phyloP scores from a whole-genome alignment of 2,329 filamentous ascomycete genomes.

The Penicillium sp. region DNA sequence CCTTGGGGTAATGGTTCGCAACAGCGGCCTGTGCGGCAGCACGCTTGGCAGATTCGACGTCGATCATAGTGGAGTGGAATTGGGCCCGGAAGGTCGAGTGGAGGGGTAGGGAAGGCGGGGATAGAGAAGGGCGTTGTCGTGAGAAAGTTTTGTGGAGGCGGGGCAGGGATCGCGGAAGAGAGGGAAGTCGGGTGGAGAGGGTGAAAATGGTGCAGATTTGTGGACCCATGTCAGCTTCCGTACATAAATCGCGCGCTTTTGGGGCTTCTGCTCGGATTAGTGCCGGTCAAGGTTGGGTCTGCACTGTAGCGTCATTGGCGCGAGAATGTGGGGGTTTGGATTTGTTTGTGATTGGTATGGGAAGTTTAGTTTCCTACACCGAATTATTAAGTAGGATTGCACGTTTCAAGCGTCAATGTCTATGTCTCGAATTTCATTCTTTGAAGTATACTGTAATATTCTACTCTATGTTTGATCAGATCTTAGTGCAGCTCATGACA shows the following conservation, averaged over 20 bases:
- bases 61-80: slow-evolving; percentile 34
- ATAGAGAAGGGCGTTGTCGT: background rate
- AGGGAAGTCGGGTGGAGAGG: background rate
- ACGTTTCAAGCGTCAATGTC: background rate
- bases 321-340: background rate
- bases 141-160: background rate
- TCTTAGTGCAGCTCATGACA: background rate
- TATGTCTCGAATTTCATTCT: background rate
- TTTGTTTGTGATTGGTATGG: background rate
- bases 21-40: slow-evolving; percentile 61
- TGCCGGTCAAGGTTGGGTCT: background rate
- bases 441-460: too few species aligned
- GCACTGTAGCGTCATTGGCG: slow-evolving; percentile 13
- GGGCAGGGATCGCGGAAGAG: background rate
- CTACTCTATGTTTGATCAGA: background rate
- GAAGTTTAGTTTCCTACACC: background rate
- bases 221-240: slow-evolving; percentile 3
- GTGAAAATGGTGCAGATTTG: slow-evolving; percentile 2
- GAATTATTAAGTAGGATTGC: background rate
- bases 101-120: background rate
- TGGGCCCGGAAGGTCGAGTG: slow-evolving; percentile 12
- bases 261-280: background rate
- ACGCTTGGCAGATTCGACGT: slow-evolving; percentile 60
- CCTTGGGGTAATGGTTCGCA: slow-evolving; percentile 59
- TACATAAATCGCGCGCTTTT: background rate